Percentiles rank a stretch among this genome's conserved stretches.
Conservation (phyloP, 345 rosid species). For the Alliaria petiolata region DNA sequence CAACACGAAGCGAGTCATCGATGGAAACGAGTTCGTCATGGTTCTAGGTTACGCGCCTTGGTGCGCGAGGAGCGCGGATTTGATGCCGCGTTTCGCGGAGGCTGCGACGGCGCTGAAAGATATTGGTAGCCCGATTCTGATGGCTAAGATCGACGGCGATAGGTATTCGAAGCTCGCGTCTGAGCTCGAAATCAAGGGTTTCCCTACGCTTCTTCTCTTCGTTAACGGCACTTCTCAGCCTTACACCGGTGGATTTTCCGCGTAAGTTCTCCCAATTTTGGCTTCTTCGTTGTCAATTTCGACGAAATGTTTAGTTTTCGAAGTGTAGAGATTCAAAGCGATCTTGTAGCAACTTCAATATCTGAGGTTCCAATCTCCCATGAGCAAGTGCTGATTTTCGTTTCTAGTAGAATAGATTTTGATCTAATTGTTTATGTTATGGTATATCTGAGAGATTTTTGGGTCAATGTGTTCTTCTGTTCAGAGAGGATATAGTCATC, state of each 20-base stretch:
- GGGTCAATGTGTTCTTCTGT: neutral
- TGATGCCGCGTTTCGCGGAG: slow-evolving; percentile 84
- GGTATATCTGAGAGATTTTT: neutral
- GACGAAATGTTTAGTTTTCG: neutral
- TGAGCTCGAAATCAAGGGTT: slow-evolving; percentile 58
- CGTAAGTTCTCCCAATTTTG: slow-evolving; percentile 41
- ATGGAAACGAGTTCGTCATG: slow-evolving; percentile 60
- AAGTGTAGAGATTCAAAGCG: neutral
- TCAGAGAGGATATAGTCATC: slow-evolving; percentile 71
- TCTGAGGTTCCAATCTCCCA: neutral
- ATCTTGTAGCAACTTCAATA: neutral
- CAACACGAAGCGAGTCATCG: slow-evolving; percentile 42
- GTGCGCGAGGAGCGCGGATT: slow-evolving; percentile 84
- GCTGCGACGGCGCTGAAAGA: slow-evolving; percentile 76
- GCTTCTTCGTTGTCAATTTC: neutral
- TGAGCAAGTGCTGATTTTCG: neutral
- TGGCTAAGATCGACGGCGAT: slow-evolving; percentile 89
- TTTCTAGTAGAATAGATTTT: neutral
- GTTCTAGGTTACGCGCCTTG: slow-evolving; percentile 88
- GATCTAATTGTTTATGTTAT: neutral
- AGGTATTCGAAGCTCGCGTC: slow-evolving; percentile 68
- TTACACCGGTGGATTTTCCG: slow-evolving; percentile 71
- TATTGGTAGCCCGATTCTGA: slow-evolving; percentile 48
- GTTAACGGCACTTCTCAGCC: slow-evolving; percentile 62
- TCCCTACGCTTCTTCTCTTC: slow-evolving; percentile 77